Conservation (phyloP, 345 rosid genomes). For the Syzygium aqueum region DNA sequence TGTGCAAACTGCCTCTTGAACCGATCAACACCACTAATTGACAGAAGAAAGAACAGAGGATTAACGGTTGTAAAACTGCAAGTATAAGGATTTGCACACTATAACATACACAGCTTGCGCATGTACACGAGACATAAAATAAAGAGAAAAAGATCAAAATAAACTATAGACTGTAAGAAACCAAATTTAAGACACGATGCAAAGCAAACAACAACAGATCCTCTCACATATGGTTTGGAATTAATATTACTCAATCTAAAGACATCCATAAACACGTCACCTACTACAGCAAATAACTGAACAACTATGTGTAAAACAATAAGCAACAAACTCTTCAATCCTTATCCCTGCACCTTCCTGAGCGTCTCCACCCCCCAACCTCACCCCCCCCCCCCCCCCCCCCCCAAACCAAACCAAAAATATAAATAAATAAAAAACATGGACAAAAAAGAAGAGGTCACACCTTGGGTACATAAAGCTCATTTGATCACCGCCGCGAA, state of each 20-base stretch:
- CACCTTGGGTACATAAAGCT: slow-evolving; percentile 99
- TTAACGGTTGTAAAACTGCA: background rate
- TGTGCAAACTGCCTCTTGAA: slow-evolving; percentile 98
- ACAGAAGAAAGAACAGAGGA: background rate
- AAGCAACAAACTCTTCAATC: background rate
- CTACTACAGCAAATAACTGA: background rate
- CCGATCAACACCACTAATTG: slow-evolving; percentile 88
- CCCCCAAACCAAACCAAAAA: background rate
- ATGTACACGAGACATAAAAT: background rate
- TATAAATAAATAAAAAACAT: too few relatives aligned
- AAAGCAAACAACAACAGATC: background rate
- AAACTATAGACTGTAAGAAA: background rate
- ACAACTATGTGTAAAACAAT: background rate
- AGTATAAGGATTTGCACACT: background rate
- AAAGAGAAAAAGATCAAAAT: background rate
- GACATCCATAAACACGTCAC: background rate
- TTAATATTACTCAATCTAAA: background rate
- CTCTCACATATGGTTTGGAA: background rate
- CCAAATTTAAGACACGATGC: background rate
- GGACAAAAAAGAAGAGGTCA: background rate
- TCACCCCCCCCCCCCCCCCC: too few relatives aligned
- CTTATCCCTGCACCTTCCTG: background rate
- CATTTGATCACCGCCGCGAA: slow-evolving; percentile 88
- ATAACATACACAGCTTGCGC: background rate
- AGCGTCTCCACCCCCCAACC: background rate